These are phyloP conservation scores for Exophiala dermatitidis DNA, from an alignment of 2,329 filamentous ascomycete genomes.

Conservation along the genomic window DNA sequence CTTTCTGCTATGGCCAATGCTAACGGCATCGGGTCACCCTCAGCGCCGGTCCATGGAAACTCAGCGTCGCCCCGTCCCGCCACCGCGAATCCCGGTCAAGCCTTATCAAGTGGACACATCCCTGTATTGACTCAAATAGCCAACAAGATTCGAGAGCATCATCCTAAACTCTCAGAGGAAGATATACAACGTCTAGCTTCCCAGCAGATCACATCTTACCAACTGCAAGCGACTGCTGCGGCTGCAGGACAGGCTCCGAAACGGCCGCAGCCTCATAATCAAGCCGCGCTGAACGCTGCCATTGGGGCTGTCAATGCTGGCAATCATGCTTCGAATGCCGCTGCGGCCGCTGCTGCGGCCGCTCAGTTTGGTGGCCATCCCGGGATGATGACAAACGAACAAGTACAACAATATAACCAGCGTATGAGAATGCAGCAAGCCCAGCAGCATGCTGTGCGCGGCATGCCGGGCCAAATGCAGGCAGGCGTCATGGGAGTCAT, in stretches of 20 bases:
- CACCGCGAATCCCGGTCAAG: slow-evolving; percentile 37
- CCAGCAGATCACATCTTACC: slow-evolving; percentile 40
- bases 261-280: slow-evolving; percentile 37
- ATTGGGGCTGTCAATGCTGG: slow-evolving; percentile 39
- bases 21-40: slow-evolving; percentile 40
- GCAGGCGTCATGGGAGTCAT: slow-evolving; percentile 29
- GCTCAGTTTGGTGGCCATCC: slow-evolving; percentile 28
- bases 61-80: slow-evolving; percentile 40
- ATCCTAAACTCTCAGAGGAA: slow-evolving; percentile 47
- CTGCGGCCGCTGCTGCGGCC: slow-evolving; percentile 25
- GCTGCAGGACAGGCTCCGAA: slow-evolving; percentile 27
- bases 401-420: slow-evolving; percentile 47
- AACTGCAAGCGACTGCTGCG: slow-evolving; percentile 38
- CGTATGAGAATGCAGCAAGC: slow-evolving; percentile 47
- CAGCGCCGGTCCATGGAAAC: slow-evolving; percentile 35
- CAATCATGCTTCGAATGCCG: slow-evolving; percentile 33
- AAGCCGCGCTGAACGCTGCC: slow-evolving; percentile 47
- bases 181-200: slow-evolving; percentile 49
- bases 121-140: slow-evolving; percentile 49
- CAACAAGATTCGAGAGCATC: slow-evolving; percentile 45
- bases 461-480: slow-evolving; percentile 26
- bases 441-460: slow-evolving; percentile 32
- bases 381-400: slow-evolving; percentile 40
- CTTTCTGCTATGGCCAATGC: slow-evolving; percentile 40
- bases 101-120: slow-evolving; percentile 48